These are phyloP conservation scores for Stachybotrys chlorohalonatus DNA, from an alignment of 2,329 filamentous ascomycete species.

Conservation along the genomic window DNA sequence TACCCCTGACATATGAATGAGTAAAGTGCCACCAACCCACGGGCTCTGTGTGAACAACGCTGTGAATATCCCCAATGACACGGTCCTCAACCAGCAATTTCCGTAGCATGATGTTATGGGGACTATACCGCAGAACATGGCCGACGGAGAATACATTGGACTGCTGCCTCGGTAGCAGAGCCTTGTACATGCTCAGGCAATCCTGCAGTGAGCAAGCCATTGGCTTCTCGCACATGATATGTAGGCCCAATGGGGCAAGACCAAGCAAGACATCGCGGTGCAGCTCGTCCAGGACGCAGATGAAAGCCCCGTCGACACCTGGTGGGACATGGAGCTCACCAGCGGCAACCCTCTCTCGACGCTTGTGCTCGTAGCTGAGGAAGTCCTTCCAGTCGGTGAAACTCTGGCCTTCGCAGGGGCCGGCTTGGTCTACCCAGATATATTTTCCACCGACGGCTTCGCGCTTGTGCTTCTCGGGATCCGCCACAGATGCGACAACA, in stretches of 20 bases:
- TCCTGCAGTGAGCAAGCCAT: constrained; percentile 71
- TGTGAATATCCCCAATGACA: constrained; percentile 75
- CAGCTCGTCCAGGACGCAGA: constrained; percentile 75
- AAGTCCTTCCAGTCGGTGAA: constrained; percentile 72
- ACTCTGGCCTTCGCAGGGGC: constrained; percentile 50
- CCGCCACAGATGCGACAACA: constrained; percentile 67
- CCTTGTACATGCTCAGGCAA: constrained; percentile 64
- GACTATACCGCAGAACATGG: constrained; percentile 87
- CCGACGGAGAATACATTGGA: constrained; percentile 73
- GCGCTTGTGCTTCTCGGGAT: constrained; percentile 72
- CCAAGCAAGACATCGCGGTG: constrained; percentile 74
- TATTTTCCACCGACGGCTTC: constrained; percentile 58
- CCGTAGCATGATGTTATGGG: constrained; percentile 80
- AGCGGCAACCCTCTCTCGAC: constrained; percentile 44
- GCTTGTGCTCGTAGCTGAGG: constrained; percentile 57
- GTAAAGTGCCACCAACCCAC: constrained; percentile 95
- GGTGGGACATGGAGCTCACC: constrained; percentile 36
- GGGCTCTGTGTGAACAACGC: constrained; percentile 85
- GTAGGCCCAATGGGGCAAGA: constrained; percentile 60
- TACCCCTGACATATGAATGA: constrained; percentile 84
- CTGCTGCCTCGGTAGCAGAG: constrained; percentile 30
- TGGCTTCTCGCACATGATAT: constrained; percentile 94
- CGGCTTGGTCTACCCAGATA: constrained; percentile 52
- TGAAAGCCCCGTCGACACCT: constrained; percentile 53
- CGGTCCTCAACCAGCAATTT: constrained; percentile 66